phyloP scores from a whole-genome alignment of 2,329 filamentous ascomycete species.

The Colletotrichum sp. region DNA sequence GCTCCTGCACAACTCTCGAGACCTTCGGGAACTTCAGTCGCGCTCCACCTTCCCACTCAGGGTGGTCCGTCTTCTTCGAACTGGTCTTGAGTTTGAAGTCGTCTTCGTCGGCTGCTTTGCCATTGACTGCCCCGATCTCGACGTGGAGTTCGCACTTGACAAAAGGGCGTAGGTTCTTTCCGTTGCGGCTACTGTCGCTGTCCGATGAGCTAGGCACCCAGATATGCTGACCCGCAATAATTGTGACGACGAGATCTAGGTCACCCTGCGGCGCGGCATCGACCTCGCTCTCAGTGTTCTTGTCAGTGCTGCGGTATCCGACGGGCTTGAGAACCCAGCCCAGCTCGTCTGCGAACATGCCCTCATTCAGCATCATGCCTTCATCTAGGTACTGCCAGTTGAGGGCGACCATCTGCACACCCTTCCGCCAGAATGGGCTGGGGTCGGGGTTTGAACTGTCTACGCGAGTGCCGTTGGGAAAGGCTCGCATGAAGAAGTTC shows the following conservation, averaged over 20 bases:
- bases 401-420: slow-evolving; percentile 96
- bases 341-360: slow-evolving; percentile 88
- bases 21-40: slow-evolving; percentile 64
- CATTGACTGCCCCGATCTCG: slow-evolving; percentile 59
- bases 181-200: slow-evolving; percentile 33
- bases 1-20: slow-evolving; percentile 66
- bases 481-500: slow-evolving; percentile 87
- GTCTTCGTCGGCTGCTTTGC: slow-evolving; percentile 48
- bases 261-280: slow-evolving; percentile 54
- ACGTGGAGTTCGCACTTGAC: slow-evolving; percentile 84
- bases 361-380: slow-evolving; percentile 95
- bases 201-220: slow-evolving; percentile 55
- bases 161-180: slow-evolving; percentile 64
- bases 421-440: slow-evolving; percentile 87
- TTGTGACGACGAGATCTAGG: slow-evolving; percentile 72
- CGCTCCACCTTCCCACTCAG: slow-evolving; percentile 62
- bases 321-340: slow-evolving; percentile 88
- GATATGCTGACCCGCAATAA: slow-evolving; percentile 80
- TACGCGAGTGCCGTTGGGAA: slow-evolving; percentile 79
- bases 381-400: slow-evolving; percentile 98
- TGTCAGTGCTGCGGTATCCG: slow-evolving; percentile 66
- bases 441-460: slow-evolving; percentile 96
- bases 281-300: slow-evolving; percentile 43
- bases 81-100: slow-evolving; percentile 66
- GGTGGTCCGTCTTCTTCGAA: slow-evolving; percentile 62